Evolutionary conservation across 768 basidiomycete species (phyloP).

Genomic region (Udeniomyces megalosporus): DNA sequence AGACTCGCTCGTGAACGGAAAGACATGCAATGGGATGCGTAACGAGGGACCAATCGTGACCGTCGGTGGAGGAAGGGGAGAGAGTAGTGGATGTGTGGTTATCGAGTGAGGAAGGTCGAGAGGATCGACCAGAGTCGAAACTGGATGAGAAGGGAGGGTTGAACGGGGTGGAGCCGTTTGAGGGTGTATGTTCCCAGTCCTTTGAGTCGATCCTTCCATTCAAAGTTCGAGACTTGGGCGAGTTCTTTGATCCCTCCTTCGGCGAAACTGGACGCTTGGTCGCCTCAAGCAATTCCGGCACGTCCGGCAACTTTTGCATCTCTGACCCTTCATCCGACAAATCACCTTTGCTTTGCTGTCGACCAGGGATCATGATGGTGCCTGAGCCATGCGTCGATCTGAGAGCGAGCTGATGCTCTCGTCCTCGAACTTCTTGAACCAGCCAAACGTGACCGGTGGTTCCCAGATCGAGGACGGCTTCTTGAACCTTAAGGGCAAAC

Average conservation of each 20-base stretch:
- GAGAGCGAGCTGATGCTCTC: not conserved
- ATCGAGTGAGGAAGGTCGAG: no score
- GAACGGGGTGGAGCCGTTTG: not conserved
- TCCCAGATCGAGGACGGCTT: not conserved
- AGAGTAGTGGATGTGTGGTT: not conserved
- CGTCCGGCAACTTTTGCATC: no score
- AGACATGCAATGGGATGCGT: conserved; percentile 5
- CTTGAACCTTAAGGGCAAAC: not conserved
- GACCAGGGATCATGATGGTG: not conserved
- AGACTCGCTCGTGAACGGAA: conserved; percentile 12
- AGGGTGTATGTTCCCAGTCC: not conserved
- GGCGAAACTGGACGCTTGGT: no score
- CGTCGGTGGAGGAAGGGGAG: not conserved
- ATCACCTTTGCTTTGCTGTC: not conserved
- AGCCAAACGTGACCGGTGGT: conserved; percentile 13
- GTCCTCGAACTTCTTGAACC: conserved; percentile 1
- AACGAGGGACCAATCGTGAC: not conserved
- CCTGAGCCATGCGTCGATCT: conserved; percentile 5
- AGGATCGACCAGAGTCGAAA: no score
- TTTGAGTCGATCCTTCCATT: no score
- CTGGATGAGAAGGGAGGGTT: not conserved
- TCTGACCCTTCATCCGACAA: no score
- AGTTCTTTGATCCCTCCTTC: no score
- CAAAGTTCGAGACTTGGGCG: no score
- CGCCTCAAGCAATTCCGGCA: not conserved